Base-by-base conservation (phyloP, 352 stramenopile genomes). In the Plasmopara viticola region DNA sequence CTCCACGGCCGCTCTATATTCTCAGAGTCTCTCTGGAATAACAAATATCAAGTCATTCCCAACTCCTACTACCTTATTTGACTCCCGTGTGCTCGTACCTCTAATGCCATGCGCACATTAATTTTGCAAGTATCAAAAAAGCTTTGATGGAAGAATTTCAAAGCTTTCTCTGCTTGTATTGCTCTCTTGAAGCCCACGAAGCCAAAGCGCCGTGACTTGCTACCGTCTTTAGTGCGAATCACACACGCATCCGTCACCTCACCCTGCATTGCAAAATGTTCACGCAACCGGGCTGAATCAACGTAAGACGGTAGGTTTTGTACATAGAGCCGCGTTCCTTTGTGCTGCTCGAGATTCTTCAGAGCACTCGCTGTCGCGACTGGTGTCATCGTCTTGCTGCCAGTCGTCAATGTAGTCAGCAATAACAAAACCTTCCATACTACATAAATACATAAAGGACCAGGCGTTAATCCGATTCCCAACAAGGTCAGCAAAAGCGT, bases 81-180 rank as follows among this genome's bases (percentile, higher is more conserved):
- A 25, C 20, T 25, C 20, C 13, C 13, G n/a, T 41, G 10, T 6
- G 31, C 35, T 42, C 63, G 48, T 67, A 87, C 76, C 57, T 74
- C 62, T 35, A 89, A 56, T 14, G 90, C 90, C 25, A 93, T 74
- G 51, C 84, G 74, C 60, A 97, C 87, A 38, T 77, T 82, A 29
- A 97, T 68, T 35, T 68, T 78, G 53, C 76, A 88, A 31, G 89
- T 97, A 58, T 96, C 86, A 12, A 98, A 70, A 71, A 97, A 98
- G 41, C 87, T 84, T 49, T 87, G 74, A 50, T 93, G 66, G 58
- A 90, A 93, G 49, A 90, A 93, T 17, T 61, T 66, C 17, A 64
- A 68, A 33, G 82, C 79, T 15, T 70, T 54, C 40, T 72, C 54
- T 2, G 82, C 76, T 66, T 93, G 82, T 39, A 68, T 46, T 6